Evolutionary conservation across 1,139 yeast genomes (phyloP), one percentile per base, ranked within the genome.

Genomic region (Keqinozyma sinolaborantium): DNA sequence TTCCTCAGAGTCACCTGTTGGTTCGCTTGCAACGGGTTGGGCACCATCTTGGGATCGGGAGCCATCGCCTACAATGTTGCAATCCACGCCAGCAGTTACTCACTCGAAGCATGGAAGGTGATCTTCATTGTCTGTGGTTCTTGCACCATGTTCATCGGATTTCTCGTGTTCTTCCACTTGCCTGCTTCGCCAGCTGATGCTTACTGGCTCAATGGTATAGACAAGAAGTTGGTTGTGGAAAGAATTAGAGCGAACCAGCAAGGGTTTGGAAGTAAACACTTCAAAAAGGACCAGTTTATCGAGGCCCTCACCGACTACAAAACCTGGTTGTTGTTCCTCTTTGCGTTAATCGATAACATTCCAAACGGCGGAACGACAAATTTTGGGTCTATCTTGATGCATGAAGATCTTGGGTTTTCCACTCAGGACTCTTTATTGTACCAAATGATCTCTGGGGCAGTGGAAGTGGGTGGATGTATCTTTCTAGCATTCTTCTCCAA

Each of bases 251-350:
- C 41, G 2, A 69, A 70, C 40, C 58, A 63, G 30, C 73, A 79
- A 45, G 82, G 83, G 11, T 73, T 77, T 38, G 82, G 82, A 30
- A 73, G 73, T 42, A 66, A 61, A 36, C 60, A 63, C 26, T 67
- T 76, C 53, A 79, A 80, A 43, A 58, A 50, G 49, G 53, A 72
- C 30, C 88, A 81, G 48, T 59, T 77, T 26, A 51, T 51, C 13
- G 77, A 79, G 45, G 79, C 84, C 2, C 64, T 78, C 51, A 44
- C 44, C 2, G 78, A 72, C 42, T 32, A 52, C 31, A 60, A 62
- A 34, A 64, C 72, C 6, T 70, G 70, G 66, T 35, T 79, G 20
- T 68, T 72, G 42, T 43, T 52, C 28, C 29, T 51, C 9, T 56
- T 48, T 39, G 57, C 61, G 3, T 32, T 60, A 3, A 40, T 57